Evolutionary conservation across 1,284 basidiomycete species (phyloP), one percentile per base, ranked within the genome.

Genomic region (Clitocybe nebularis): DNA sequence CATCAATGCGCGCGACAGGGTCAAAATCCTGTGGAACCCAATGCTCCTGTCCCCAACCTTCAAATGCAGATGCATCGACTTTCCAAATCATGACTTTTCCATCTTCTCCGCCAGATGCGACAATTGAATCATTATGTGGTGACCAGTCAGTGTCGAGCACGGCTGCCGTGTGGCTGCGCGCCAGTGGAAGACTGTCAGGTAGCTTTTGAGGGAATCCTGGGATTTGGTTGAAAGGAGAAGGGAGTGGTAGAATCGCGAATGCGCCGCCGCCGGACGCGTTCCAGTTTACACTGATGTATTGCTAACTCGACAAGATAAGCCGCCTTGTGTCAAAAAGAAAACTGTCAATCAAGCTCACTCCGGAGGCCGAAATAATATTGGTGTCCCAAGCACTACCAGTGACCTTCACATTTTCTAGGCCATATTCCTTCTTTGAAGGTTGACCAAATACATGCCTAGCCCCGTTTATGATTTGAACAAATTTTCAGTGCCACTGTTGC

Each of bases 111-210:
- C 78, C 89, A 1, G 90, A 94, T 2, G 89, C 93, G 50, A 97
- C 86, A 57, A 96, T 74, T 11, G 79, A 73, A 66, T 98, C 94
- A 60, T 94, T 85, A 62, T 96, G 93, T 1, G 94, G 94, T 0
- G 89, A 93, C 90, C 93, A 99, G 55, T 91, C 90, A 0, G 95
- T 98, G 66, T 98, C 95, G 39, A 98, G 85, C n/a, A 93, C 89
- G 24, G 87, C 69, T 0, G 83, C 89, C 5, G 84, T 84, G 62
- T 89, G 85, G 22, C 85, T 89, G 45, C 95, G 84, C 17, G 92
- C 93, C 36, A 99, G 79, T 0, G 95, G 95, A 41, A 97, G 80
- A 54, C 89, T 79, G 60, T 99, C 95, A 2, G 93, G 94, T 22
- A 98, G 77, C 66, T 94, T 93, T 59, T 76, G 73, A 5, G 84